phyloP scores from a whole-genome alignment of 345 rosid genomes.

The Theobroma cacao region DNA sequence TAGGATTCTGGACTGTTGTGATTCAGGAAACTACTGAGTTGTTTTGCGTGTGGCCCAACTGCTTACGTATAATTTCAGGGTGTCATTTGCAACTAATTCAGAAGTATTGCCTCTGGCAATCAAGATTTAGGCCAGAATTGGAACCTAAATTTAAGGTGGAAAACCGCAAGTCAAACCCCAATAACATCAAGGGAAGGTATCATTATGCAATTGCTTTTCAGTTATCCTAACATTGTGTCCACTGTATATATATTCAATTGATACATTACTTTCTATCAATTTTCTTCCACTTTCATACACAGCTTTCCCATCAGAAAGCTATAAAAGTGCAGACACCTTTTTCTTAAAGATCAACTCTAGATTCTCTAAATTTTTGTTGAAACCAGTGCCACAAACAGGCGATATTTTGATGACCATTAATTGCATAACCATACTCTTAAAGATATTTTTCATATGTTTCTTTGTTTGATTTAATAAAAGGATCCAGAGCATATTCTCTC shows the following conservation, averaged over 20 bases:
- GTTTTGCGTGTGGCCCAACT: neutral
- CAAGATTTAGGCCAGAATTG: neutral
- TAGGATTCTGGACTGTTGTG: too few species aligned
- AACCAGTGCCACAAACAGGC: neutral
- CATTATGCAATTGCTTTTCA: neutral
- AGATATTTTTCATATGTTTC: neutral
- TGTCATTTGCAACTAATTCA: neutral
- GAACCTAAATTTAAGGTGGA: neutral
- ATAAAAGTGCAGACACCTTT: constrained; percentile 18
- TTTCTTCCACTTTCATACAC: constrained; percentile 1
- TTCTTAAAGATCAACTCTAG: neutral
- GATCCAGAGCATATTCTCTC: neutral
- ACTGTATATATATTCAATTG: neutral
- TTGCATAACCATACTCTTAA: neutral
- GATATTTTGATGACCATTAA: neutral
- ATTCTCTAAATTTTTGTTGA: neutral
- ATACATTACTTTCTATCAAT: neutral
- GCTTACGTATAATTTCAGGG: neutral
- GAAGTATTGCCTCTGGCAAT: neutral
- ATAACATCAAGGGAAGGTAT: neutral
- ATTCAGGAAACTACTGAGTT: neutral
- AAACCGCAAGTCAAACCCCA: neutral
- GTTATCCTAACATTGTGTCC: neutral
- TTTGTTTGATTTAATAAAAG: neutral
- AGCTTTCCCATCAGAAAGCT: constrained; percentile 9